Base-by-base conservation (phyloP, 2,329 filamentous ascomycete genomes). In the Phyllosticta citribraziliensis region DNA sequence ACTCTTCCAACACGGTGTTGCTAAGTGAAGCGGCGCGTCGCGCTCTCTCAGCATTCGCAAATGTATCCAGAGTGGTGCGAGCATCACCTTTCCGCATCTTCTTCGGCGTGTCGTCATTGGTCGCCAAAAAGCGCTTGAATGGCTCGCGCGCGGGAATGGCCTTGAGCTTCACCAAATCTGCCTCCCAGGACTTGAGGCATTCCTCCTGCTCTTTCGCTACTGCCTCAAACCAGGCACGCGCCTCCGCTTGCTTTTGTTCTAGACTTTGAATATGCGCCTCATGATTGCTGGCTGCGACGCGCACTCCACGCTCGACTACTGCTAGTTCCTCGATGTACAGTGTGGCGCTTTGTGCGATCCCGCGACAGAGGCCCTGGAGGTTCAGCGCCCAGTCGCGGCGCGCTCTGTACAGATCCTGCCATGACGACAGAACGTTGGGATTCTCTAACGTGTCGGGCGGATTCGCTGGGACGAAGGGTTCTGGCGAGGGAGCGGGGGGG, bases 271-370 rank as follows among this genome's bases (percentile, higher is more conserved):
- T 82, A 70, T 90, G 89, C 19, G 85, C 82, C 68, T 91, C 86
- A 61, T 93, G 81, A 68, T 97, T 99, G 64, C 88, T 86, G 22
- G 96, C 85, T 6, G 93, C 94, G 25, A 94, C 89, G 64, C 90
- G 86, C 56, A 95, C 82, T 62, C 88, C 92, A 64, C 87, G 85
- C 69, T 90, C 81, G 72, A 96, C 91, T 58, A 89, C 84, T 56
- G 86, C 83, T 69, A 88, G 87, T 73, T 92, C 88, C 58, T 80
- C 79, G 69, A 90, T 88, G 65, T 89, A 82, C 61, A 86, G 81
- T 67, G 84, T 80, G 20, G 85, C 81, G 64, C 80, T 76, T 58
- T 79, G 77, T 57, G 86, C 84, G 77, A 91, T 87, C 56, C 78
- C 77, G 56, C 79, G 79, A 67, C 89, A 93, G 66, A 87, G 85